Conservation (phyloP, 1,139 yeast genomes). For the Protomyces inundatus region DNA sequence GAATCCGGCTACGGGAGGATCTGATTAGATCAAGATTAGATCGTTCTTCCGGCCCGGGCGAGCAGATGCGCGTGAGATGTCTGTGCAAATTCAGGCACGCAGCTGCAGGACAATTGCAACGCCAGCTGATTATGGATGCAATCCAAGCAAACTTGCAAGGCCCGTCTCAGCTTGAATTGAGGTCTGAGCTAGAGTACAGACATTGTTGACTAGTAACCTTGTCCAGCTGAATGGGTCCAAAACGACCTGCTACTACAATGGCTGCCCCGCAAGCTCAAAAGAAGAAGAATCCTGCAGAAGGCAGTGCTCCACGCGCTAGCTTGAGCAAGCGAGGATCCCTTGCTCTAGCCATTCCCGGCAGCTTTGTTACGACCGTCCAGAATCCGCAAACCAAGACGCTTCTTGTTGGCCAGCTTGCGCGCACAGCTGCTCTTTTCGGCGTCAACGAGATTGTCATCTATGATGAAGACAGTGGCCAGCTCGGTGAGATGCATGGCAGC, state of each 20-base stretch:
- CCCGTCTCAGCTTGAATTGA: no score
- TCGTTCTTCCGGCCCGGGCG: no score
- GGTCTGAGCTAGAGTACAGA: no score
- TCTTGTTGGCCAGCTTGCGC: slow-evolving; percentile 27
- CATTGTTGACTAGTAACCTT: no score
- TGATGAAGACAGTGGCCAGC: slow-evolving; percentile 24
- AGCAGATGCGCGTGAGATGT: no score
- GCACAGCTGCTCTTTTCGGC: slow-evolving; percentile 23
- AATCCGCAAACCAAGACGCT: slow-evolving; percentile 26
- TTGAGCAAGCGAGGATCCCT: background rate
- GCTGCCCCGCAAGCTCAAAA: background rate
- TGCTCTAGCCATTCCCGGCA: slow-evolving; percentile 28
- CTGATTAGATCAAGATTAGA: background rate
- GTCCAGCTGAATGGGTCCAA: background rate
- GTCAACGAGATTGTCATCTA: slow-evolving; percentile 27
- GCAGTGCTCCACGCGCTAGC: no score
- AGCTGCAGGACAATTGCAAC: no score
- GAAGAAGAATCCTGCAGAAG: background rate
- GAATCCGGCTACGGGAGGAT: background rate
- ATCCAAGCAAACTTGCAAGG: no score
- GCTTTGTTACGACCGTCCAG: slow-evolving; percentile 24
- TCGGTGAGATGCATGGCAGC: background rate
- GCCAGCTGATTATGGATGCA: no score
- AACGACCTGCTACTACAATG: background rate
- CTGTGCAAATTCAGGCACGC: no score